Conservation (phyloP, 371 early-diverging fungal species). For the Mucor racemosus region DNA sequence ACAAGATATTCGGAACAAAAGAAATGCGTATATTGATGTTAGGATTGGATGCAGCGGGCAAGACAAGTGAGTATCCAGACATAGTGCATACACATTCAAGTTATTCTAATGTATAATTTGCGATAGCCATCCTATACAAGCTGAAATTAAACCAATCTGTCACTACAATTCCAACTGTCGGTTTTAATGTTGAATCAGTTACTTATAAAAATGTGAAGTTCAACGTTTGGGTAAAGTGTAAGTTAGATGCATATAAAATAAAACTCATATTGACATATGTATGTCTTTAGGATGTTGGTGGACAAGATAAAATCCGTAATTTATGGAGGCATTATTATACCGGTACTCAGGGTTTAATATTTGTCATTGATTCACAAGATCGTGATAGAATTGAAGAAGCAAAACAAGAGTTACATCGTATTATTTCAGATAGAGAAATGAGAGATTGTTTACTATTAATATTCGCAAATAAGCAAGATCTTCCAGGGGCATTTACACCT, state of each 20-base stretch:
- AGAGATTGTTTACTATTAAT: slow-evolving; percentile 80
- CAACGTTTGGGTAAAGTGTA: slow-evolving; percentile 71
- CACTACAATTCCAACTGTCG: slow-evolving; percentile 90
- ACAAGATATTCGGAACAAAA: slow-evolving; percentile 78
- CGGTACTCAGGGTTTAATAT: slow-evolving; percentile 86
- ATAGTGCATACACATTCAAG: not conserved
- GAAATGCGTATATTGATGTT: slow-evolving; percentile 92
- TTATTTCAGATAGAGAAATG: slow-evolving; percentile 85
- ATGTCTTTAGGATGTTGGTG: slow-evolving; percentile 78
- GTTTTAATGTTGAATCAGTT: slow-evolving; percentile 88
- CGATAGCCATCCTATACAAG: slow-evolving; percentile 84
- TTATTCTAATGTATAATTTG: not conserved
- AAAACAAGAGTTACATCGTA: slow-evolving; percentile 79
- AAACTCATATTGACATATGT: not conserved
- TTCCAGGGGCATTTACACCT: slow-evolving; percentile 79
- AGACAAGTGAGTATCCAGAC: slow-evolving; percentile 73
- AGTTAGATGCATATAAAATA: not conserved
- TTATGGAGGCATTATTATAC: slow-evolving; percentile 91
- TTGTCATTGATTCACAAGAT: slow-evolving; percentile 89
- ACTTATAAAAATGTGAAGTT: slow-evolving; percentile 92
- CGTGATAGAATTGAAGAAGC: slow-evolving; percentile 86
- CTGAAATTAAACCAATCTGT: slow-evolving; percentile 86
- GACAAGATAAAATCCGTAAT: slow-evolving; percentile 90
- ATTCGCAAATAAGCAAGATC: slow-evolving; percentile 90
- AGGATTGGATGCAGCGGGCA: slow-evolving; percentile 94